These are phyloP conservation scores for Staphylotrichum tortipilum DNA, from an alignment of 495 filamentous ascomycete species.

Conservation along the genomic window DNA sequence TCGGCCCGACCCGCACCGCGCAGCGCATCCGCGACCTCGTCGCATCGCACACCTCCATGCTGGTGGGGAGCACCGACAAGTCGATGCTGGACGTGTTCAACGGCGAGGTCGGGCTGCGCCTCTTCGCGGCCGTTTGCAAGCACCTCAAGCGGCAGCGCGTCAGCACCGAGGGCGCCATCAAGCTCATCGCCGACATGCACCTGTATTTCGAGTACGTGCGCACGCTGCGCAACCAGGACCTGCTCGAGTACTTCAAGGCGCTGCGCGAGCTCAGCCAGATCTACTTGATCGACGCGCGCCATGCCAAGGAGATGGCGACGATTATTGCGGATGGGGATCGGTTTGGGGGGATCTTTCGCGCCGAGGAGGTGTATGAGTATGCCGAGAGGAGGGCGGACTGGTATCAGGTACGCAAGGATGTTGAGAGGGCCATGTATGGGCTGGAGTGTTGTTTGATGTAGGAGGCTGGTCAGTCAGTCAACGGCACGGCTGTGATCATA, in stretches of 20 bases:
- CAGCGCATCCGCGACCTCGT: conserved; percentile 74
- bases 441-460: conserved; percentile 85
- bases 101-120: conserved; percentile 87
- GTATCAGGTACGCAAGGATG: conserved; percentile 74
- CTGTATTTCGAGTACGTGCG: conserved; percentile 79
- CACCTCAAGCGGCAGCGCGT: conserved; percentile 94
- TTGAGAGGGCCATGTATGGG: conserved; percentile 97
- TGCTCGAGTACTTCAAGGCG: conserved; percentile 83
- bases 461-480: conserved; percentile 13
- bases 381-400: conserved; percentile 91
- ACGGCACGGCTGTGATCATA: too few species aligned
- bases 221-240: conserved; percentile 69
- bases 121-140: conserved; percentile 87
- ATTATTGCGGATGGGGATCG: conserved; percentile 88
- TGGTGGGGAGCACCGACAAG: conserved; percentile 89
- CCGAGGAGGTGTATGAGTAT: conserved; percentile 97
- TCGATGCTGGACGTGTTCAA: conserved; percentile 97
- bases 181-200: conserved; percentile 93
- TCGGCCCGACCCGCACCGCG: conserved; percentile 74
- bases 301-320: conserved; percentile 90
- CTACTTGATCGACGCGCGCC: conserved; percentile 77
- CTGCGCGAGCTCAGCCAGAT: conserved; percentile 91
- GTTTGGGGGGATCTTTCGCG: conserved; percentile 84
- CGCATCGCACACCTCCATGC: conserved; percentile 78
- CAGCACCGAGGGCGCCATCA: conserved; percentile 80